Percentiles rank a stretch among this genome's conserved stretches.
Conservation (phyloP, 768 basidiomycete species). For the Cytidiella melzeri region DNA sequence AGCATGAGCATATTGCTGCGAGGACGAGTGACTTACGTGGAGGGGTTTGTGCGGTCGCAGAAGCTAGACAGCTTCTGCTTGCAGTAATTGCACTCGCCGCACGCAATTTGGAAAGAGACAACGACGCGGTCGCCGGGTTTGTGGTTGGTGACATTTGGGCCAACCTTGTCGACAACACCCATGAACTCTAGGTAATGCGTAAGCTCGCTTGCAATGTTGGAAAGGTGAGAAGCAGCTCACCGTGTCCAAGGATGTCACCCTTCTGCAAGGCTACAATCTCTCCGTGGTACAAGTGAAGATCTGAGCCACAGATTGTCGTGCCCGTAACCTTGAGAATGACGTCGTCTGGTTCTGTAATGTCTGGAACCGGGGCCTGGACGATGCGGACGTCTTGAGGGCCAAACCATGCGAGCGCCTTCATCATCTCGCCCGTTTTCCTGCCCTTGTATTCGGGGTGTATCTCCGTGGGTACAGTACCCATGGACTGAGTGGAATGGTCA, state of each 20-base stretch:
- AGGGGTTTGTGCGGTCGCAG: slow-evolving; percentile 69
- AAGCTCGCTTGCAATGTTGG: too few species aligned
- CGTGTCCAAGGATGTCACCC: slow-evolving; percentile 74
- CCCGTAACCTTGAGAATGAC: slow-evolving; percentile 73
- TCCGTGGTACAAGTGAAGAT: slow-evolving; percentile 60
- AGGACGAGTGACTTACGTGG: slow-evolving; percentile 35
- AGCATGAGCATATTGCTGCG: slow-evolving; percentile 4
- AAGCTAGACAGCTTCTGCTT: slow-evolving; percentile 65
- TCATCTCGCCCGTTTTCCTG: slow-evolving; percentile 46
- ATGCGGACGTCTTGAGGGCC: slow-evolving; percentile 44
- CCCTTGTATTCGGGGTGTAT: slow-evolving; percentile 40
- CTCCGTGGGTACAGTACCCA: slow-evolving; percentile 35
- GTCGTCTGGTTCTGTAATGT: slow-evolving; percentile 68
- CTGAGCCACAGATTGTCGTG: slow-evolving; percentile 50
- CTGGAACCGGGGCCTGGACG: slow-evolving; percentile 44
- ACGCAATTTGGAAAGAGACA: slow-evolving; percentile 74
- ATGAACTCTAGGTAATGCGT: slow-evolving; percentile 39
- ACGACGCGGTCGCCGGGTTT: slow-evolving; percentile 66
- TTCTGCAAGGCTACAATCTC: slow-evolving; percentile 64
- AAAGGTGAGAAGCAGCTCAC: slow-evolving; percentile 29
- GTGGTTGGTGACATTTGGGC: slow-evolving; percentile 56
- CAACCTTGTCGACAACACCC: slow-evolving; percentile 63
- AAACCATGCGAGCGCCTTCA: slow-evolving; percentile 70
- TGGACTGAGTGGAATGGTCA: slow-evolving; percentile 9
- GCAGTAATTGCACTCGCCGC: slow-evolving; percentile 69